These are phyloP conservation scores for Picochlorum sp. DNA, from an alignment of 139 green algal genomes.

Conservation along the genomic window DNA sequence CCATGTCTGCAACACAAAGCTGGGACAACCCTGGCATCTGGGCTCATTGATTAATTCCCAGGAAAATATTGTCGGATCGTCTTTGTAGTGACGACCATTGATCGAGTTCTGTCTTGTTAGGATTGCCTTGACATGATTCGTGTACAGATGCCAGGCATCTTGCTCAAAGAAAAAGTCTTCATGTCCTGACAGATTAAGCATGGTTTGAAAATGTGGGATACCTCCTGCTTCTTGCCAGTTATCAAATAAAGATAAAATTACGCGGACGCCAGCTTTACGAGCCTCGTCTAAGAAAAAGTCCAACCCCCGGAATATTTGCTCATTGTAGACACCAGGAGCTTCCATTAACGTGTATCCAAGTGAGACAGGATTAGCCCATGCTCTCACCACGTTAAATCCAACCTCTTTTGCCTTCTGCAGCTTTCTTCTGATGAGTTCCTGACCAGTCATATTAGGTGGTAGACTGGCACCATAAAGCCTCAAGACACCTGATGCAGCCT, in stretches of 20 bases:
- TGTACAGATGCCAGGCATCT: slow-evolving; percentile 27
- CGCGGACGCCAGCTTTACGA: slow-evolving; percentile 15
- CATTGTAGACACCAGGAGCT: slow-evolving; percentile 38
- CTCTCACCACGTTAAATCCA: slow-evolving; percentile 32
- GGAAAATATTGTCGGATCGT: slow-evolving; percentile 61
- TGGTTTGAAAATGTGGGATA: slow-evolving; percentile 13
- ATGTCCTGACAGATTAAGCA: slow-evolving; percentile 8
- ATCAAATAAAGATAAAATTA: slow-evolving; percentile 36
- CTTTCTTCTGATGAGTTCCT: slow-evolving; percentile 25
- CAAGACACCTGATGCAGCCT: slow-evolving; percentile 39
- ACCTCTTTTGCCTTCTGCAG: slow-evolving; percentile 26
- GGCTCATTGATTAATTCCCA: slow-evolving; percentile 55
- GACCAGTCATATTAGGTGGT: slow-evolving; percentile 25
- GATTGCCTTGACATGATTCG: slow-evolving; percentile 31
- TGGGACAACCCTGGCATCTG: slow-evolving; percentile 20
- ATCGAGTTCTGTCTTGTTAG: slow-evolving; percentile 46
- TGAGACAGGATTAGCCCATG: slow-evolving; percentile 31
- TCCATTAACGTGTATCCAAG: slow-evolving; percentile 32
- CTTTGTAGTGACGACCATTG: slow-evolving; percentile 41
- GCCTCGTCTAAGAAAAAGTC: slow-evolving; percentile 42
- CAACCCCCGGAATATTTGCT: slow-evolving; percentile 35
- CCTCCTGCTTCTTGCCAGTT: slow-evolving; percentile 34
- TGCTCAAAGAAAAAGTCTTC: slow-evolving; percentile 31
- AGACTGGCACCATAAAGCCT: slow-evolving; percentile 38
- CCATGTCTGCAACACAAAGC: slow-evolving; percentile 22